Percentiles rank a stretch among this genome's conserved stretches.
These are phyloP conservation scores for Dysphania ambrosioides DNA, from an alignment of 148 eudicot genomes.

Conservation along the genomic window DNA sequence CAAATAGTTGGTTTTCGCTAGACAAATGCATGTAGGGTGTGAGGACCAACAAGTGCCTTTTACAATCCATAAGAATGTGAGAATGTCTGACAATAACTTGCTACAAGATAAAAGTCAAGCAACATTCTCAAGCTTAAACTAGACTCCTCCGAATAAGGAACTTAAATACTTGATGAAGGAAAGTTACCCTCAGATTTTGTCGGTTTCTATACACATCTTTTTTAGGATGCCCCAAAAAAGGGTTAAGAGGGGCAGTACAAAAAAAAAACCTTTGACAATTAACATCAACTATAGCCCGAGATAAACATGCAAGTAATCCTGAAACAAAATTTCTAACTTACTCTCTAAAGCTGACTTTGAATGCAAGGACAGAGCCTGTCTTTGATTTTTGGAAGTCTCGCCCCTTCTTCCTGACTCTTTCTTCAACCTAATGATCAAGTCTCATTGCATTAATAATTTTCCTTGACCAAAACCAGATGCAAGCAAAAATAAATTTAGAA, in stretches of 20 bases:
- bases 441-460: slow-evolving; percentile 23
- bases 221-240: neutral
- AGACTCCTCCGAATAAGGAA: too few species aligned
- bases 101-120: neutral
- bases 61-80: neutral
- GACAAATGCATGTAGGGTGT: neutral
- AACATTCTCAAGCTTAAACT: too few species aligned
- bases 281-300: neutral
- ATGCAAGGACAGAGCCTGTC: slow-evolving; percentile 84
- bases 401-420: slow-evolving; percentile 83
- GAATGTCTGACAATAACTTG: neutral
- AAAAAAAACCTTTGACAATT: neutral
- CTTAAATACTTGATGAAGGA: too few species aligned
- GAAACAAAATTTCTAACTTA: slow-evolving; percentile 36
- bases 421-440: slow-evolving; percentile 57
- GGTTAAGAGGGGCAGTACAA: neutral
- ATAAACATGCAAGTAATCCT: neutral
- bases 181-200: too few species aligned
- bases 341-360: slow-evolving; percentile 98
- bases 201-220: neutral
- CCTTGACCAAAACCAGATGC: slow-evolving; percentile 7
- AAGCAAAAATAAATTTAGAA: neutral
- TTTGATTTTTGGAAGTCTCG: slow-evolving; percentile 66
- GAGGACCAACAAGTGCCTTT: neutral
- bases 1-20: too few species aligned